A percentile compares a stretch with the other conserved stretches of the same genome.
These are phyloP conservation scores for Abelmoschus esculentus DNA, from an alignment of 345 rosid genomes.

Conservation along the genomic window DNA sequence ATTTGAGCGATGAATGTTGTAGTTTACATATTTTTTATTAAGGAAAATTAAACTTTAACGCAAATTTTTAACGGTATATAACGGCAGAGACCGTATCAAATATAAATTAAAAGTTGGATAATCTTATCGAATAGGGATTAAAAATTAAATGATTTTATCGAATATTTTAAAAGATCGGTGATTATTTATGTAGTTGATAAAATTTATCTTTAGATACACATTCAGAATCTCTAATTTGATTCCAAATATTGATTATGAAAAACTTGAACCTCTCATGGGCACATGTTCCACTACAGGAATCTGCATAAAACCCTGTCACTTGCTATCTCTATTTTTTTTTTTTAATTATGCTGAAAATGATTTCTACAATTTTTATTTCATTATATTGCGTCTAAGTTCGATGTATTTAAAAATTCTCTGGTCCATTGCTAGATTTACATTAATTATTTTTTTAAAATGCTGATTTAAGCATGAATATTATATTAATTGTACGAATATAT, in stretches of 20 bases:
- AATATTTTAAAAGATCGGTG: too few relatives aligned
- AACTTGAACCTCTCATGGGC: background rate
- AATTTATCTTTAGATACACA: background rate
- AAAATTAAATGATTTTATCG: too few relatives aligned
- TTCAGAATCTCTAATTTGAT: constrained; percentile 3
- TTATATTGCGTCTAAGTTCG: background rate
- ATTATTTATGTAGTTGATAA: too few relatives aligned
- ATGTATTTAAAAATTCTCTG: background rate
- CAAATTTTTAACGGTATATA: too few relatives aligned
- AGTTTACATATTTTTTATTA: too few relatives aligned
- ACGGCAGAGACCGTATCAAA: too few relatives aligned
- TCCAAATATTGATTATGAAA: background rate
- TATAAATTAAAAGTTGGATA: too few relatives aligned
- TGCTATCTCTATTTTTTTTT: background rate
- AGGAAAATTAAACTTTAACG: too few relatives aligned
- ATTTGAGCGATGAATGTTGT: too few relatives aligned
- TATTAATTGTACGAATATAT: background rate
- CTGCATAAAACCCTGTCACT: background rate
- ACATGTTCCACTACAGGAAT: background rate
- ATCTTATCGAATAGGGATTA: too few relatives aligned
- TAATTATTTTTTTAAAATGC: background rate
- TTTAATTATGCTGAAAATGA: background rate
- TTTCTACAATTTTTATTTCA: background rate
- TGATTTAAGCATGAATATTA: background rate
- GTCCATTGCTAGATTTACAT: background rate